Evolutionary conservation across 768 basidiomycete genomes (phyloP).

Genomic region (Sarcomyxa edulis): DNA sequence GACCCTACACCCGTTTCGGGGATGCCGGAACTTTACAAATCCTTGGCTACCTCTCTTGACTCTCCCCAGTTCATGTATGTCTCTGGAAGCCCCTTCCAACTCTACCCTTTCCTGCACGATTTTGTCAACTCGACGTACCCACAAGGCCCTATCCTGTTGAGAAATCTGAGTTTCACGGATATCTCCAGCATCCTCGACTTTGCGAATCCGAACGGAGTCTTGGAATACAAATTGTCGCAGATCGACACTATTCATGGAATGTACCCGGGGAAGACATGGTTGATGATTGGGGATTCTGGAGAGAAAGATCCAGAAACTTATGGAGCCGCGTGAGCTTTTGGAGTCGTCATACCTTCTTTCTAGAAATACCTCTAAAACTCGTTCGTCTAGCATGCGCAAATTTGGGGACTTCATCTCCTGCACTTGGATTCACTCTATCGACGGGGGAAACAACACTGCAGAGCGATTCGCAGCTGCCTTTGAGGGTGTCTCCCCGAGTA

Average conservation of each 20-base stretch:
- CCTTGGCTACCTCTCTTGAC: slow-evolving; percentile 28
- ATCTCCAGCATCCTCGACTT: slow-evolving; percentile 24
- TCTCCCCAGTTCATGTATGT: slow-evolving; percentile 37
- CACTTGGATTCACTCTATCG: slow-evolving; percentile 39
- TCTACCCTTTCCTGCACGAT: slow-evolving; percentile 36
- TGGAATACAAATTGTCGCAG: slow-evolving; percentile 29
- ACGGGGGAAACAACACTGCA: slow-evolving; percentile 34
- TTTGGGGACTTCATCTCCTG: slow-evolving; percentile 31
- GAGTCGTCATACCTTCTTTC: not conserved
- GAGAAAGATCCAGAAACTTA: slow-evolving; percentile 42
- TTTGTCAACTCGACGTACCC: slow-evolving; percentile 32
- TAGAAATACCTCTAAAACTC: not conserved
- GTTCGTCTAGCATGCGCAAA: slow-evolving; percentile 24
- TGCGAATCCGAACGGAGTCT: slow-evolving; percentile 17
- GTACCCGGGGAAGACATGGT: slow-evolving; percentile 38
- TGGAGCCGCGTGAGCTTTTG: slow-evolving; percentile 29
- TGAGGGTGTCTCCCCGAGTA: slow-evolving; percentile 24
- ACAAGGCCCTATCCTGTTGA: slow-evolving; percentile 31
- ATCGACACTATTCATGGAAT: slow-evolving; percentile 33
- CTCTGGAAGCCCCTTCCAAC: slow-evolving; percentile 39
- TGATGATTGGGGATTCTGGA: slow-evolving; percentile 39
- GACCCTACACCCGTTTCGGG: slow-evolving; percentile 34
- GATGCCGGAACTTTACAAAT: slow-evolving; percentile 40
- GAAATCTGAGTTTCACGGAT: slow-evolving; percentile 30
- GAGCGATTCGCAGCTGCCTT: slow-evolving; percentile 31